Evolutionary conservation across 768 basidiomycete genomes (phyloP).

Genomic region (Hypholoma fasciculare): DNA sequence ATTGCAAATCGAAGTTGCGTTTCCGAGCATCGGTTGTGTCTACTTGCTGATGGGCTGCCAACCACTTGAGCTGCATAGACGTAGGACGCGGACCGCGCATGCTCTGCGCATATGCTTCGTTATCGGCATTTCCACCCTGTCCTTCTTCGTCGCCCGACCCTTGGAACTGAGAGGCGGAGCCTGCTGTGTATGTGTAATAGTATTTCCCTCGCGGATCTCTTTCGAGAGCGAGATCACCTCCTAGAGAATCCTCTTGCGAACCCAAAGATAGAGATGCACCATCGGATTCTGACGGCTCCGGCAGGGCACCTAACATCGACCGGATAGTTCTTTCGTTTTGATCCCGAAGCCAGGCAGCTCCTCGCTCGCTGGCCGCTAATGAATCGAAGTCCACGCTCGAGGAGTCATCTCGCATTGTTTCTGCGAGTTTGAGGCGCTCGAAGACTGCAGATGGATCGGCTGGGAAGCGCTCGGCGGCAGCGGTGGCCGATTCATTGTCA

Average conservation of each 20-base stretch:
- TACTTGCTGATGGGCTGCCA: slow-evolving; percentile 53
- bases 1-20: slow-evolving; percentile 25
- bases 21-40: slow-evolving; percentile 24
- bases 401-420: slow-evolving; percentile 39
- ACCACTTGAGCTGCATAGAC: slow-evolving; percentile 68
- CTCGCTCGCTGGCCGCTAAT: slow-evolving; percentile 60
- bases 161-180: slow-evolving; percentile 52
- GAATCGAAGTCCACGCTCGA: slow-evolving; percentile 44
- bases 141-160: slow-evolving; percentile 57
- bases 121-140: slow-evolving; percentile 25
- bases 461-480: slow-evolving; percentile 31
- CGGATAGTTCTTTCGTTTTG: slow-evolving; percentile 71
- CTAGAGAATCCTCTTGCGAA: slow-evolving; percentile 40
- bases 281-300: slow-evolving; percentile 61
- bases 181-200: slow-evolving; percentile 70
- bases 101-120: slow-evolving; percentile 21
- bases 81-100: slow-evolving; percentile 50
- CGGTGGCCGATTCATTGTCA: slow-evolving; percentile 19
- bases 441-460: slow-evolving; percentile 50
- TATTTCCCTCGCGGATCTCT: slow-evolving; percentile 69
- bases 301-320: slow-evolving; percentile 56
- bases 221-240: slow-evolving; percentile 67
- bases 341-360: slow-evolving; percentile 80
- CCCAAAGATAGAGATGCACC: slow-evolving; percentile 41
- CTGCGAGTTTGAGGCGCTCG: slow-evolving; percentile 54